phyloP scores from a whole-genome alignment of 257 asterid species.

The Lycium barbarum region DNA sequence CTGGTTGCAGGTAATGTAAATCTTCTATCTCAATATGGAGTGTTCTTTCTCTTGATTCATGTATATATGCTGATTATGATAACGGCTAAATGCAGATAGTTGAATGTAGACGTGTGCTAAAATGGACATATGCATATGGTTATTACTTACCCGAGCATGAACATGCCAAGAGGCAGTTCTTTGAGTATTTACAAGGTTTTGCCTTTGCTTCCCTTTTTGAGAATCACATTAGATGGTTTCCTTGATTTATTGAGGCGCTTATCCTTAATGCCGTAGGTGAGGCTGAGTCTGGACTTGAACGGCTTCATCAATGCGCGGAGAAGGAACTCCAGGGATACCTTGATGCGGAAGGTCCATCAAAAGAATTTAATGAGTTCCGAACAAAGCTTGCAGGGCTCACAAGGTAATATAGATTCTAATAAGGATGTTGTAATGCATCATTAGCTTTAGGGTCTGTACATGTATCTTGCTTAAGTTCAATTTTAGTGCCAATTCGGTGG shows the following conservation, averaged over 20 bases:
- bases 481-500: background rate
- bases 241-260: constrained; percentile 29
- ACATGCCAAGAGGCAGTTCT: constrained; percentile 80
- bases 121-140: constrained; percentile 98
- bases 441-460: background rate
- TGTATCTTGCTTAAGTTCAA: constrained; percentile 4
- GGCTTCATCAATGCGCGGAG: constrained; percentile 98
- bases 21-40: background rate
- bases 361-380: constrained; percentile 84
- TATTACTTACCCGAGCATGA: constrained; percentile 82
- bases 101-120: constrained; percentile 94
- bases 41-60: constrained; percentile 32
- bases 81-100: constrained; percentile 62
- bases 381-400: constrained; percentile 96
- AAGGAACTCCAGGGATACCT: constrained; percentile 83
- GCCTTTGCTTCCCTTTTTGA: constrained; percentile 11
- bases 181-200: constrained; percentile 92
- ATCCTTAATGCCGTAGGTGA: constrained; percentile 63
- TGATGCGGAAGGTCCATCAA: constrained; percentile 72
- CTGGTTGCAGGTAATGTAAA: constrained; percentile 84
- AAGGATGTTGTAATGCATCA: background rate
- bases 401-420: constrained; percentile 53
- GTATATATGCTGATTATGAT: constrained; percentile 29
- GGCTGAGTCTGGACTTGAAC: constrained; percentile 95
- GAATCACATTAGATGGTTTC: constrained; percentile 27